A percentile compares a stretch with the other conserved stretches of the same genome.
Evolutionary conservation across 768 basidiomycete genomes (phyloP).

Genomic region (Pholiota conissans): DNA sequence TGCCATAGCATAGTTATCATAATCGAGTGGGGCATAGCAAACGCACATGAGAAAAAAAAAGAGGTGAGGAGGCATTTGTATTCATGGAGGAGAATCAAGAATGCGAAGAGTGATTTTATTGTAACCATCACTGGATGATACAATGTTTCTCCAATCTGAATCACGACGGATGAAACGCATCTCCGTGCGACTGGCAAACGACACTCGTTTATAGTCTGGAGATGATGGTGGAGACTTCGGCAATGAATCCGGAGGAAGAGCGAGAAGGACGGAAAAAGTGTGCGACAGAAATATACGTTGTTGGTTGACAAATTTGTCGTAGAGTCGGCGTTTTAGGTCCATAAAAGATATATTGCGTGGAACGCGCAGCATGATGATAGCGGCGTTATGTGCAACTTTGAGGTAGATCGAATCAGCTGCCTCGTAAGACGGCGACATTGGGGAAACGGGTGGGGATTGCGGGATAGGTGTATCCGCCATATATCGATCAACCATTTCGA

Average conservation of each 20-base stretch:
- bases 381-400: conserved; percentile 64
- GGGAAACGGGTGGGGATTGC: background rate
- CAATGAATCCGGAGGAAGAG: conserved; percentile 33
- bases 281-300: conserved; percentile 55
- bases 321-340: conserved; percentile 57
- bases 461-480: background rate
- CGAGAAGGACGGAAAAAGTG: conserved; percentile 56
- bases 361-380: conserved; percentile 63
- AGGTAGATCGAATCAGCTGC: conserved; percentile 41
- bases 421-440: background rate
- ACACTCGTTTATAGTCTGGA: conserved; percentile 32
- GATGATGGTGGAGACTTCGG: conserved; percentile 11
- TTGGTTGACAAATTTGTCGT: conserved; percentile 66
- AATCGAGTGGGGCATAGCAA: no score
- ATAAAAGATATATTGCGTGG: conserved; percentile 45
- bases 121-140: conserved; percentile 39
- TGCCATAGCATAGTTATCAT: no score
- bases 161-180: conserved; percentile 55
- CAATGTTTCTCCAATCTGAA: conserved; percentile 59
- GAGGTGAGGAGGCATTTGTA: background rate
- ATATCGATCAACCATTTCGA: conserved; percentile 5
- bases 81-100: conserved; percentile 34
- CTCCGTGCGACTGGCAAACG: conserved; percentile 29
- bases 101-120: conserved; percentile 63
- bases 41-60: background rate